Conservation (phyloP, 805 yeast species). For the Metschnikowia lochheadii region DNA sequence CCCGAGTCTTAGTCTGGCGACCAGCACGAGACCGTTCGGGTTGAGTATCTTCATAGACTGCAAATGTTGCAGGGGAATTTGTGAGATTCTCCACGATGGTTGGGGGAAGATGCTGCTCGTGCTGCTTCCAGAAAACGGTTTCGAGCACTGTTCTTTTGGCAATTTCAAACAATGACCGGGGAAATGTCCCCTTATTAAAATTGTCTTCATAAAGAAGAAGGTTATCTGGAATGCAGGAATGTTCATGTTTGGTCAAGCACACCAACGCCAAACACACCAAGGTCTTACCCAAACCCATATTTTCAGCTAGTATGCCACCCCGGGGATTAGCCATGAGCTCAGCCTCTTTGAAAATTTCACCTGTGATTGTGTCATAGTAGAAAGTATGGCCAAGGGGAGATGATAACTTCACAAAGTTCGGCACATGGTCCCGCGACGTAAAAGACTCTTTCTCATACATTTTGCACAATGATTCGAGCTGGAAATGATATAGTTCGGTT, state of each 20-base stretch:
- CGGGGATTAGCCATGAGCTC: conserved; percentile 45
- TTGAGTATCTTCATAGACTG: conserved; percentile 16
- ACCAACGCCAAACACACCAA: conserved; percentile 56
- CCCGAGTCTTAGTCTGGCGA: conserved; percentile 14
- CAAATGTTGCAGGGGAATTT: conserved; percentile 44
- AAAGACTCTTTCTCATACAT: conserved; percentile 53
- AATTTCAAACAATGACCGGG: conserved; percentile 26
- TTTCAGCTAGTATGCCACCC: conserved; percentile 64
- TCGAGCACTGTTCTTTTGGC: conserved; percentile 43
- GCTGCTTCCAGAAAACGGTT: conserved; percentile 55
- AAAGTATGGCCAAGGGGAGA: conserved; percentile 20
- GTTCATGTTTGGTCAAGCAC: conserved; percentile 51
- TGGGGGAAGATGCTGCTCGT: conserved; percentile 41
- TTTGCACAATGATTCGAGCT: conserved; percentile 53
- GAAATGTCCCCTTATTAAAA: background rate
- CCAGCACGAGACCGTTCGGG: conserved; percentile 12
- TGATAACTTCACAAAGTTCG: conserved; percentile 27
- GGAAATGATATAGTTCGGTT: conserved; percentile 53
- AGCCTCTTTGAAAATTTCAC: conserved; percentile 33
- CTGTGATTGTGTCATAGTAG: conserved; percentile 34
- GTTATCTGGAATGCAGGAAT: conserved; percentile 42
- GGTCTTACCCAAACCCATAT: conserved; percentile 68
- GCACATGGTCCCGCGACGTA: conserved; percentile 29
- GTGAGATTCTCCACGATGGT: conserved; percentile 35
- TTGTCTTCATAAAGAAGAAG: conserved; percentile 14